phyloP scores from a whole-genome alignment of 2,329 filamentous ascomycete species.

The Ceratocystis ficicola region DNA sequence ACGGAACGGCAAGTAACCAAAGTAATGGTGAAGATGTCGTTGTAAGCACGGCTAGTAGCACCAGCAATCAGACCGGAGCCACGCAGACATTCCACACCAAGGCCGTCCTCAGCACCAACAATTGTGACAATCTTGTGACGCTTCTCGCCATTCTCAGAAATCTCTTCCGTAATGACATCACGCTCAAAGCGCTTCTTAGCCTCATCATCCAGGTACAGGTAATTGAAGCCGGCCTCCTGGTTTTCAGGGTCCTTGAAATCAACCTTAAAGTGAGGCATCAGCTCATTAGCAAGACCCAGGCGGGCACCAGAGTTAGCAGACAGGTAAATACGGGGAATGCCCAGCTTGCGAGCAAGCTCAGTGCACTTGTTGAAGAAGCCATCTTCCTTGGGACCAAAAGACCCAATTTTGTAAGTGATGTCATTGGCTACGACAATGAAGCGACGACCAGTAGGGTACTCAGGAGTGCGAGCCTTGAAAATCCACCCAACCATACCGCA shows the following conservation, averaged over 20 bases:
- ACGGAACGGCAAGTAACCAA: slow-evolving; percentile 96
- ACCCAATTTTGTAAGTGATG: slow-evolving; percentile 98
- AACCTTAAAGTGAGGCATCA: slow-evolving; percentile 93
- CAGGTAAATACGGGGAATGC: slow-evolving; percentile 92
- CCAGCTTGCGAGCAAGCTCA: slow-evolving; percentile 82
- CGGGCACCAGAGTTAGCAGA: slow-evolving; percentile 98
- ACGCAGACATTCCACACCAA: slow-evolving; percentile 93
- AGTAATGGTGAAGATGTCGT: slow-evolving; percentile 97
- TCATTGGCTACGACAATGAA: slow-evolving; percentile 98
- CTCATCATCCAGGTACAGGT: slow-evolving; percentile 83
- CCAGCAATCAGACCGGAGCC: slow-evolving; percentile 97
- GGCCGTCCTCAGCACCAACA: slow-evolving; percentile 83
- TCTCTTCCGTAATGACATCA: slow-evolving; percentile 61
- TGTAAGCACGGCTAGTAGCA: slow-evolving; percentile 91
- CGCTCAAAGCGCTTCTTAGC: slow-evolving; percentile 79
- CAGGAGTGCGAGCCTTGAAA: slow-evolving; percentile 83
- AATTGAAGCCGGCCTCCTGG: slow-evolving; percentile 87
- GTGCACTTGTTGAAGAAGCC: slow-evolving; percentile 99
- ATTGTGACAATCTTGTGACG: slow-evolving; percentile 91
- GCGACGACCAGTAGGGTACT: slow-evolving; percentile 82
- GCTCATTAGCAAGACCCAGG: slow-evolving; percentile 88
- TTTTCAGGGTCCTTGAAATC: slow-evolving; percentile 80
- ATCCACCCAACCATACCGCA: slow-evolving; percentile 99
- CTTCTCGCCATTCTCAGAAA: slow-evolving; percentile 76
- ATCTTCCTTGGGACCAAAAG: slow-evolving; percentile 91